These are phyloP conservation scores for Kalaharituber pfeilii DNA, from an alignment of 2,329 filamentous ascomycete species.

Conservation along the genomic window DNA sequence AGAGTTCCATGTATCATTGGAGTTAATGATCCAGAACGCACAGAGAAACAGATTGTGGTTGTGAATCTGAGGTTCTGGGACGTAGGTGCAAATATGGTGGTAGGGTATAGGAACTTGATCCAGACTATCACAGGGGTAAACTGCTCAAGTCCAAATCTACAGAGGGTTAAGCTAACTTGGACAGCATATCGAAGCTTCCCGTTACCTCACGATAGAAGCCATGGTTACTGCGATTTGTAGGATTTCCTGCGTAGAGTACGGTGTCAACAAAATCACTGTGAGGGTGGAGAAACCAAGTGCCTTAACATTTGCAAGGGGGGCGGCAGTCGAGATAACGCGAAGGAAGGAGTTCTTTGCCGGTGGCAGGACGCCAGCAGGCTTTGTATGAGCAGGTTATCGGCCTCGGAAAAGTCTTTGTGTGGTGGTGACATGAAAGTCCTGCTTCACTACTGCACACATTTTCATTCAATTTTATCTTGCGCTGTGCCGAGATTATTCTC, in stretches of 20 bases:
- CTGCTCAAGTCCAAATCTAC: not conserved
- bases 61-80: slow-evolving; percentile 22
- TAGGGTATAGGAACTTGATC: not conserved
- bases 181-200: slow-evolving; percentile 29
- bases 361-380: no score
- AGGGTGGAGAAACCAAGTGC: slow-evolving; percentile 35
- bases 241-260: slow-evolving; percentile 31
- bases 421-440: no score
- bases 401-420: no score
- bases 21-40: slow-evolving; percentile 36
- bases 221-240: slow-evolving; percentile 33
- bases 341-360: slow-evolving; percentile 31
- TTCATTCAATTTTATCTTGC: no score
- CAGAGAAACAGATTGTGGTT: slow-evolving; percentile 35
- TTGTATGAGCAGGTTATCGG: no score
- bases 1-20: slow-evolving; percentile 29
- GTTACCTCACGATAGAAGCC: slow-evolving; percentile 36
- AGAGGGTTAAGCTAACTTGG: slow-evolving; percentile 6
- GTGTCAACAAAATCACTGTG: slow-evolving; percentile 32
- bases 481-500: no score
- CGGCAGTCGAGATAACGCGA: slow-evolving; percentile 34
- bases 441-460: no score
- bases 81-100: not conserved
- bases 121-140: slow-evolving; percentile 1
- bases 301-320: slow-evolving; percentile 32